Conservation (phyloP, 1,284 basidiomycete genomes). For the Microbotryum silenes-acaulis region DNA sequence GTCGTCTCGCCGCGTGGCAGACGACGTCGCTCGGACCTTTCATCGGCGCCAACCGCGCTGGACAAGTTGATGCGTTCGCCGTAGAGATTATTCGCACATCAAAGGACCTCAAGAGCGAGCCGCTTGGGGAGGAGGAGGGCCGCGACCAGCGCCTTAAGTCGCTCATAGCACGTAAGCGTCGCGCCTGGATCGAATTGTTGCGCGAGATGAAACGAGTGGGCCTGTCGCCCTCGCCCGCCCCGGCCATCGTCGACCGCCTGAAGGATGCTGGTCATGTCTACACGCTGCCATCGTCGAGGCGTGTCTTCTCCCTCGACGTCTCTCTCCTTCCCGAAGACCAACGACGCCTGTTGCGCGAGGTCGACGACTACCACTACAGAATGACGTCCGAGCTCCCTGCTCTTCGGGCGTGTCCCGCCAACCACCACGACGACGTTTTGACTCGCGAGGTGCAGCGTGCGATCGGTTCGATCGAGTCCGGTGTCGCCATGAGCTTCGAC, state of each 20-base stretch:
- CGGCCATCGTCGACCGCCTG: constrained; percentile 61
- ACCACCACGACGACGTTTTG: constrained; percentile 72
- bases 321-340: constrained; percentile 39
- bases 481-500: constrained; percentile 34
- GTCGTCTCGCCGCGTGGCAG: constrained; percentile 18
- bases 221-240: constrained; percentile 62
- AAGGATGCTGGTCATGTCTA: constrained; percentile 60
- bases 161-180: constrained; percentile 69
- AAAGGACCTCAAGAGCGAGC: constrained; percentile 54
- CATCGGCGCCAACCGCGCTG: constrained; percentile 15
- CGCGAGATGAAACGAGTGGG: constrained; percentile 81
- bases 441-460: constrained; percentile 79
- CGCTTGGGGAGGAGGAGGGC: constrained; percentile 47
- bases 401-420: constrained; percentile 56
- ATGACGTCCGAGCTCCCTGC: constrained; percentile 61
- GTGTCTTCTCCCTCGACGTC: constrained; percentile 18
- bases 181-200: constrained; percentile 83
- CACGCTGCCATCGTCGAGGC: constrained; percentile 47
- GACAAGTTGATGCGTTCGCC: constrained; percentile 46
- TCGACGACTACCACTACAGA: constrained; percentile 57
- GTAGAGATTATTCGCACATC: constrained; percentile 65
- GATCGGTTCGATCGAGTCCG: constrained; percentile 69
- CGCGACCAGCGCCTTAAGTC: constrained; percentile 69
- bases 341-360: constrained; percentile 7
- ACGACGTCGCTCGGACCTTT: not conserved